Base-by-base conservation (phyloP, 1,284 basidiomycete species). In the Trichosporon sp. region DNA sequence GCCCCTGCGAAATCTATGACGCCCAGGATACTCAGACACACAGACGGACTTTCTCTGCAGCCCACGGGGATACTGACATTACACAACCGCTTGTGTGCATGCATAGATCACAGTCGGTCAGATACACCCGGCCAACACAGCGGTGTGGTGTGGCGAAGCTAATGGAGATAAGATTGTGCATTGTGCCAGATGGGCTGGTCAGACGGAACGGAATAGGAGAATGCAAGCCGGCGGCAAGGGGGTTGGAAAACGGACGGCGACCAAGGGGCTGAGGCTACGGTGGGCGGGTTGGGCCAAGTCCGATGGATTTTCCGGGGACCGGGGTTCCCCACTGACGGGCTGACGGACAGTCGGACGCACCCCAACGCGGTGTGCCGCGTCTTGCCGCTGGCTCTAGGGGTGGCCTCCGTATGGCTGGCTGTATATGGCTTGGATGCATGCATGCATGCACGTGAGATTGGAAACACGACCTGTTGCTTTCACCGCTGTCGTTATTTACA, bases 281-380 rank as follows among this genome's bases (percentile, higher is more conserved):
- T 26, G 51, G 51, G 51, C 51, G 51, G 51, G 10, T 8, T 6
- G 3, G 6, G 19, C 4, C 51, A 54, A 54, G 51, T 54, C 51
- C 51, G 51, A 54, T 54, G 51, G 51, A 54, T 54, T 54, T 54
- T 54, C 51, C 51, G 51, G 51, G 51, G 51, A 54, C 21, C 51
- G 51, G 51, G 51, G 51, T 21, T 54, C 51, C 51, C 51, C 51
- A 54, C 51, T 40, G 38, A 54, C 51, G 10, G 19, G 48, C 5
- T n/a, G 48, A 37, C 35, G 35, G 35, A 5, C 35, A 10, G 38
- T 40, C 38, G 38, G 38, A 40, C 10, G 38, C 38, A 40, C 8
- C 35, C 35, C 43, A 5, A 4, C 14, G 16, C 51, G 19, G 21
- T 54, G 51, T 21, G 51, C 51, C 51, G 51, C 21, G 51, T 16